Evolutionary conservation across 371 early-diverging fungal genomes (phyloP).

Genomic region (Rhizopus microsporus): DNA sequence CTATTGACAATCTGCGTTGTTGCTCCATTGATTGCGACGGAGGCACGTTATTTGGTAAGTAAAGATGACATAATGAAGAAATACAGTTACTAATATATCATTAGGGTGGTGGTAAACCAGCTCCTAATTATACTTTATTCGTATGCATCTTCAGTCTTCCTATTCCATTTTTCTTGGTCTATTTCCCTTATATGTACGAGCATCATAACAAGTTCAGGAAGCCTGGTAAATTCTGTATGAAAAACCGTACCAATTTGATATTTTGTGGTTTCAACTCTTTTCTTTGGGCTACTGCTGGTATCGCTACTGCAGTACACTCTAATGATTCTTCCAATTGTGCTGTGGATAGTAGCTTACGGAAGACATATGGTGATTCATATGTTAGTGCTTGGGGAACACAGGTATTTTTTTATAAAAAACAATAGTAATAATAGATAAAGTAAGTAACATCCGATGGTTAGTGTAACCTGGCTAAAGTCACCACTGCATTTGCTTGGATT

Average conservation of each 20-base stretch:
- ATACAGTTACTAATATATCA: background rate
- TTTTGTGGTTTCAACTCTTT: conserved; percentile 28
- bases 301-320: conserved; percentile 33
- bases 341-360: conserved; percentile 12
- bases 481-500: conserved; percentile 49
- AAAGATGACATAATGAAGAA: background rate
- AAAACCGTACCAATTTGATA: conserved; percentile 31
- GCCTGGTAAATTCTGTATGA: conserved; percentile 37
- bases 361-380: conserved; percentile 23
- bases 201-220: conserved; percentile 31
- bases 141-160: conserved; percentile 25
- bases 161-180: conserved; percentile 24
- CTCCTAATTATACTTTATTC: conserved; percentile 29
- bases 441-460: background rate
- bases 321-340: conserved; percentile 26
- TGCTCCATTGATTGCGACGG: conserved; percentile 32
- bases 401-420: conserved; percentile 14
- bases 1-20: conserved; percentile 26
- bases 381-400: conserved; percentile 33
- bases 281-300: conserved; percentile 38
- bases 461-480: conserved; percentile 45
- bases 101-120: conserved; percentile 29
- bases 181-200: conserved; percentile 39
- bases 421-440: background rate
- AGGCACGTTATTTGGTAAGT: conserved; percentile 29